Conservation (phyloP, 345 rosid genomes). For the Cardiospermum halicacabum region DNA sequence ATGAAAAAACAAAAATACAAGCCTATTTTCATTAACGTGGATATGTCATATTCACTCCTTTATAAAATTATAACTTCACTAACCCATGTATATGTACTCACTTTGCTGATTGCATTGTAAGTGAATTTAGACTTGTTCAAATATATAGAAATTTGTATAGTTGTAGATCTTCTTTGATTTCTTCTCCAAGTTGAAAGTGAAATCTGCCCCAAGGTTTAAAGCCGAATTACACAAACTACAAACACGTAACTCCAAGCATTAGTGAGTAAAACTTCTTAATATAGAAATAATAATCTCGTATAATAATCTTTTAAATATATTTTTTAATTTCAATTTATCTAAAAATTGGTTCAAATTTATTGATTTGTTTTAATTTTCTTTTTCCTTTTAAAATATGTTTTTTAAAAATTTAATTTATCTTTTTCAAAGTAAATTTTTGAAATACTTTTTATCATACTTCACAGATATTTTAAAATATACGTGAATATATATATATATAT, state of each 20-base stretch:
- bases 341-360: no score
- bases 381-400: no score
- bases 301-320: no score
- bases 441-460: no score
- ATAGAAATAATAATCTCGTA: no score
- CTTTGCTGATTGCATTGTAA: not conserved
- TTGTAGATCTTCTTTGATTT: not conserved
- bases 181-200: slow-evolving; percentile 11
- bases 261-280: no score
- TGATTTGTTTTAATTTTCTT: no score
- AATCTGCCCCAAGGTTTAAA: not conserved
- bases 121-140: slow-evolving; percentile 5
- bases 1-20: not conserved
- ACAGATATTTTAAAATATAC: no score
- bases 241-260: slow-evolving; percentile 17
- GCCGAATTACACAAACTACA: slow-evolving; percentile 20
- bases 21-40: not conserved
- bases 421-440: no score
- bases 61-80: not conserved
- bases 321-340: no score
- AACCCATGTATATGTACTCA: not conserved
- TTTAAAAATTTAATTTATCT: no score
- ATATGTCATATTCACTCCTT: not conserved
- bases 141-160: not conserved
- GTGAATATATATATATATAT: no score